A percentile compares a stretch with the other conserved stretches of the same genome.
These are phyloP conservation scores for Gaeumannomyces sp. DNA, from an alignment of 2,329 filamentous ascomycete species.

Conservation along the genomic window DNA sequence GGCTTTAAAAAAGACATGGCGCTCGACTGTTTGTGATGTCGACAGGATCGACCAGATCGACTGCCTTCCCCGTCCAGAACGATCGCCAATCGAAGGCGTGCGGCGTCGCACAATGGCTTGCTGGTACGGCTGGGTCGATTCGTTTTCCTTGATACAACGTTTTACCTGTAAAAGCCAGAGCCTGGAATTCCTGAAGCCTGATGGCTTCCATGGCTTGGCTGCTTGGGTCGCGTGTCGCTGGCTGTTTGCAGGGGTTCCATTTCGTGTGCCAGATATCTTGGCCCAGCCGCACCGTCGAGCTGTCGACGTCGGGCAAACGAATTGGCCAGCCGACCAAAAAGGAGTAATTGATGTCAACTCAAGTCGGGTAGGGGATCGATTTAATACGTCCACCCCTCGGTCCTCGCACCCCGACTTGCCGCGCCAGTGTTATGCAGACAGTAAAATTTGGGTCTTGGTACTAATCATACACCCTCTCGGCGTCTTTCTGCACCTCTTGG, in stretches of 20 bases:
- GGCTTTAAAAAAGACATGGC: neutral
- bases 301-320: neutral
- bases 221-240: too few species aligned
- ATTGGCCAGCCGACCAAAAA: neutral
- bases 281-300: neutral
- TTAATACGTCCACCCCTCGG: neutral
- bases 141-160: too few species aligned
- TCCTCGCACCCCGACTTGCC: neutral
- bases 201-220: neutral
- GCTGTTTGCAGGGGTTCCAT: neutral
- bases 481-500: neutral
- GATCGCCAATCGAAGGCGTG: neutral
- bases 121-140: neutral
- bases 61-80: neutral
- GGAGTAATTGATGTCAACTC: neutral
- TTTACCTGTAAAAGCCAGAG: too few species aligned
- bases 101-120: neutral
- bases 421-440: too few species aligned
- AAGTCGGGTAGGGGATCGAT: neutral
- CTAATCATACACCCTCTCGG: conserved; percentile 7
- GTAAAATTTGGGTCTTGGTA: conserved; percentile 2
- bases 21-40: neutral
- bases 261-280: neutral
- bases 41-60: neutral
- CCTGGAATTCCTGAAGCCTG: neutral